A percentile compares a stretch with the other conserved stretches of the same genome.
Conservation (phyloP, 495 filamentous ascomycete species). For the Annulohypoxylon bovei region DNA sequence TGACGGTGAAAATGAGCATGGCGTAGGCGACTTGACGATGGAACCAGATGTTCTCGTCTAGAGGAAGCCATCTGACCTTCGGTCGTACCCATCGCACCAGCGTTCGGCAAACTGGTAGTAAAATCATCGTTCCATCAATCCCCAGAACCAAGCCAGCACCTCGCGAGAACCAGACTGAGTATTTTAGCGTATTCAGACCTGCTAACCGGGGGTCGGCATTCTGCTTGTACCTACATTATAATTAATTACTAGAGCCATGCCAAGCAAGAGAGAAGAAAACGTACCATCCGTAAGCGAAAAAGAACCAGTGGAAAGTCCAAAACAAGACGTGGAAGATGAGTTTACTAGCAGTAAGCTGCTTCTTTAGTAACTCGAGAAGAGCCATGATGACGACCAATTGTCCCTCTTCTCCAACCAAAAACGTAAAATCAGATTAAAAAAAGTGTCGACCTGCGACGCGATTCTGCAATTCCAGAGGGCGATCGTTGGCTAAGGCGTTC, state of each 20-base stretch:
- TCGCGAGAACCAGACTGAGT: constrained; percentile 95
- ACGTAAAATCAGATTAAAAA: constrained; percentile 42
- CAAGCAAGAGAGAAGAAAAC: constrained; percentile 38
- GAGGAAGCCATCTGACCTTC: constrained; percentile 85
- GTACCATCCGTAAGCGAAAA: constrained; percentile 93
- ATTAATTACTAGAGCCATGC: constrained; percentile 35
- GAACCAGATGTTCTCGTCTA: constrained; percentile 97
- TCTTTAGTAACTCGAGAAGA: constrained; percentile 54
- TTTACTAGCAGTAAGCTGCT: constrained; percentile 72
- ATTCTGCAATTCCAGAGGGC: constrained; percentile 35
- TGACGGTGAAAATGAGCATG: constrained; percentile 80
- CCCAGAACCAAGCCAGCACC: constrained; percentile 86
- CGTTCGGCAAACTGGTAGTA: constrained; percentile 95
- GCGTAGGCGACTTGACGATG: constrained; percentile 95
- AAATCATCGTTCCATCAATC: constrained; percentile 85
- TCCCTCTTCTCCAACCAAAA: constrained; percentile 41
- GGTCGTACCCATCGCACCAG: constrained; percentile 84
- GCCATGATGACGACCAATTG: constrained; percentile 52
- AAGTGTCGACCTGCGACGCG: constrained; percentile 65
- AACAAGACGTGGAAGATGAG: constrained; percentile 86
- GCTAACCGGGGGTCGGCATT: constrained; percentile 69
- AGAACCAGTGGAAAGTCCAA: constrained; percentile 80
- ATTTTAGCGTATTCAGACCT: constrained; percentile 81
- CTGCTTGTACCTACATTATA: constrained; percentile 76
- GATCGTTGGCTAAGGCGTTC: constrained; percentile 30